phyloP scores from a whole-genome alignment of 306 rosid species.

The Fragaria vesca region DNA sequence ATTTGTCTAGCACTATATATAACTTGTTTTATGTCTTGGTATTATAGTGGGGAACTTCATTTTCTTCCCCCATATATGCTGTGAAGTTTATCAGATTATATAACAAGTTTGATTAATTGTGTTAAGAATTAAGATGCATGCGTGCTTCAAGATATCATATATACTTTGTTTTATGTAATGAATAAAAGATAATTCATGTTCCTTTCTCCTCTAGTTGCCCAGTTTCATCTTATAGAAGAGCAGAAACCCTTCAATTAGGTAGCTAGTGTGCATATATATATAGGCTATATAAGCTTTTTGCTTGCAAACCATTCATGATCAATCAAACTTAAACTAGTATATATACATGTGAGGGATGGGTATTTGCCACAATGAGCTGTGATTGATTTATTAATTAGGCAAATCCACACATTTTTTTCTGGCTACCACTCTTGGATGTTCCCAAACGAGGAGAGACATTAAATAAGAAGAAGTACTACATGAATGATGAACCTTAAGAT shows the following conservation, averaged over 20 bases:
- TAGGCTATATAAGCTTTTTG: not conserved
- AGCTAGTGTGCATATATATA: not conserved
- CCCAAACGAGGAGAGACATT: slow-evolving; percentile 17
- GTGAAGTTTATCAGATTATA: not conserved
- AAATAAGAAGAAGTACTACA: not conserved
- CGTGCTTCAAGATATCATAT: not conserved
- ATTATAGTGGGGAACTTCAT: not conserved
- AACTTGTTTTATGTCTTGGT: not conserved
- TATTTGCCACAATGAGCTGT: slow-evolving; percentile 8
- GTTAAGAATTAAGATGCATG: not conserved
- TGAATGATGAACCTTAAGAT: not conserved
- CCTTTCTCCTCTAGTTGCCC: not conserved
- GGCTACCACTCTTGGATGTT: slow-evolving; percentile 18
- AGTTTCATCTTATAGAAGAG: not conserved
- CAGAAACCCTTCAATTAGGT: not conserved
- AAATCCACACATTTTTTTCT: slow-evolving; percentile 13
- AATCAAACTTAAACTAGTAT: not conserved
- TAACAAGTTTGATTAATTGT: not conserved
- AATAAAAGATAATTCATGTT: not conserved
- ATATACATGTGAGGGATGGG: slow-evolving; percentile 11
- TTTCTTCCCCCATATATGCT: not conserved
- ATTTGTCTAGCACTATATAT: slow-evolving; percentile 20
- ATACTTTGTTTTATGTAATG: not conserved
- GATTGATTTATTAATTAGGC: not conserved
- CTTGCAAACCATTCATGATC: not conserved